Base-by-base conservation (phyloP, 2,329 filamentous ascomycete species). In the Fusarium globosum region DNA sequence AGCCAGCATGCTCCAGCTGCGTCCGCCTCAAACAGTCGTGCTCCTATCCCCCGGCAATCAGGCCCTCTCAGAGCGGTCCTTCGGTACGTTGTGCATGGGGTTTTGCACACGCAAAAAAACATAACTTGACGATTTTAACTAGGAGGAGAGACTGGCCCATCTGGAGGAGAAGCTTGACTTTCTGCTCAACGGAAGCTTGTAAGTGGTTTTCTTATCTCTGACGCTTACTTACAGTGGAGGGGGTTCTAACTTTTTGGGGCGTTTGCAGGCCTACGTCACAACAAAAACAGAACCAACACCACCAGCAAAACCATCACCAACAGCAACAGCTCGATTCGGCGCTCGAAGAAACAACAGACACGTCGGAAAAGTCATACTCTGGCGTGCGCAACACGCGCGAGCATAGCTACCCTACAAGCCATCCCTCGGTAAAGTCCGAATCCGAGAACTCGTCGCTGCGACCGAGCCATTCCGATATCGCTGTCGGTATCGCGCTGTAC, bases 151-250 rank as follows among this genome's bases (percentile, higher is more conserved):
- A 71, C 79, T 88, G n/a, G 85, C 85, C 20, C 83, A 85, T 57
- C 73, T 88, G 45, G 86, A 88, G 79, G 85, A 87, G 78, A 88
- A 88, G 76, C 82, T 88, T 52, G 85, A 88, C 77, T 83, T 85
- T 65, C 80, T 88, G 60, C 78, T 88, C 26, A 86, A 80, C 53
- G 85, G 85, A 61, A 83, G 78, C 76, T 76, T 80, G 79, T 81
- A 80, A 51, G 52, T 58, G 0, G 41, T 18, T 65, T 43, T 39
- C 53, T 61, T 42, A 65, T 64, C 52, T 39, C 42, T 43, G 23
- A 45, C 56, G 52, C 53, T 64, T 41, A 69, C 49, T 39, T 67
- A 59, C 53, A 57, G 72, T 66, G 28, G n/a, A 39, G 30, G 73
- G 78, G 33, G 23, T 4, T 33, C 79, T 82, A 74, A 83, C 80